Base-by-base conservation (phyloP, 192 early-diverging fungal species). In the Backusella sp. region DNA sequence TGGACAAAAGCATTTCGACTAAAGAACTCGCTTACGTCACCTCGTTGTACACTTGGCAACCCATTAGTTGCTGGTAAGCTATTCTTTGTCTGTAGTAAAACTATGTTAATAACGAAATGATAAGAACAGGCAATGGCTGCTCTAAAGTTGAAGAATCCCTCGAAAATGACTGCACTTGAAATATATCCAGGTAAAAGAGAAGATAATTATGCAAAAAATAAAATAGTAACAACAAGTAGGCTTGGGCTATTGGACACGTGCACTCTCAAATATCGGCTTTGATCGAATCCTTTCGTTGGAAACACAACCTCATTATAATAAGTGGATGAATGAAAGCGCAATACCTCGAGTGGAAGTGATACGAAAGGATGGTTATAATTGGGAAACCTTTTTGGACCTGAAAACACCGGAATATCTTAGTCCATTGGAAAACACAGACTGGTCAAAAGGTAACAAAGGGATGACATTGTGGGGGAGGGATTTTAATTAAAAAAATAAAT, bases 181-280 rank as follows among this genome's bases (percentile, higher is more conserved):
- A 70, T 83, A 14, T 80, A 83, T 32, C 82, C 82, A 67, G 82
- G 82, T 83, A 80, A 69, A 19, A 7, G n/a, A 67, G 0, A 30
- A 52, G 42, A 30, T 21, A 49, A 28, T 39, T 52, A 21, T n/a
- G 3, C 41, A 23, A 30, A 53, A 53, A 30, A 14, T 35, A 23
- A 28, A 28, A 28, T 39, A 42, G 35, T 73, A 28, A 73, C 21
- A 32, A 15, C 2, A 39, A n/a, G 1, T 6, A 35, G 56, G 39
- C 15, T 21, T 80, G 3, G 82, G 82, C 17, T 66, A 74, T 17
- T 83, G 82, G 82, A 75, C 79, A 30, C 49, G 34, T 26, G 78
- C 78, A 8, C n/a, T 83, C 8, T 39, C 49, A n/a, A 71, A 79
- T 39, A 59, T 26, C 68, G 82, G 82, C 11, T 72, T 83, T 46